Base-by-base conservation (phyloP, 2,329 filamentous ascomycete genomes). In the Aspergillus sp. region DNA sequence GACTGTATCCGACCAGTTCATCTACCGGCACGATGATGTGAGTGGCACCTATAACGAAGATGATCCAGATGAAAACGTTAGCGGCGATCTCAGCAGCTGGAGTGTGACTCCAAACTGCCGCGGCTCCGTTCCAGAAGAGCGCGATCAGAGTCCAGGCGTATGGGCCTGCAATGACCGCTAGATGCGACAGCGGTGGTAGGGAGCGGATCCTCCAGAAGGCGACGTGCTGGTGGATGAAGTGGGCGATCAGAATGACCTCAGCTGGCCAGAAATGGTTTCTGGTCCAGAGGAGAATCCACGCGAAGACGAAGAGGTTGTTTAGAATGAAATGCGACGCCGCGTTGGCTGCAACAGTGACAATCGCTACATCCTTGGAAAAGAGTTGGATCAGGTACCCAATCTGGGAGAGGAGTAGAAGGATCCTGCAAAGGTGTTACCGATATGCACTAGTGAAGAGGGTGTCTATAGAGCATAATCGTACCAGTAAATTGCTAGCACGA, bases 61-160 rank as follows among this genome's bases (percentile, higher is more conserved):
- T 87, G 24, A 87, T 86, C 92, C 92, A 96, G 69, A 96, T 89
- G 66, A 92, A 91, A 64, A 96, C 80, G 70, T 96, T 96, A 51
- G 90, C 91, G 22, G 95, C 84, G 64, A 96, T 87, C 48, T 90
- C 81, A n/a, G 89, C 88, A 2, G 88, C 81, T 4, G 91, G 74
- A 57, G 79, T 83, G 57, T 87, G 78, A 7, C 86, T 82, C 69
- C 90, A 81, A n/a, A 93, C 84, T 71, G 90, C 89, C 48, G 93
- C 87, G 19, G 92, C 91, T 8, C 92, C 92, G 66, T 91, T 90
- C 90, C 91, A 96, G 80, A 93, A 93, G 53, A 96, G 82, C 30
- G 90, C 89, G 13, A 93, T 86, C 69, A 95, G 90, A 13, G 89
- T 92, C 90, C 91, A 96, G 1, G 89, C 90, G 65, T 96, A 80